Evolutionary conservation across 192 early-diverging fungal species (phyloP), one percentile per base, ranked within the genome.

Genomic region (Coemansia sp.): DNA sequence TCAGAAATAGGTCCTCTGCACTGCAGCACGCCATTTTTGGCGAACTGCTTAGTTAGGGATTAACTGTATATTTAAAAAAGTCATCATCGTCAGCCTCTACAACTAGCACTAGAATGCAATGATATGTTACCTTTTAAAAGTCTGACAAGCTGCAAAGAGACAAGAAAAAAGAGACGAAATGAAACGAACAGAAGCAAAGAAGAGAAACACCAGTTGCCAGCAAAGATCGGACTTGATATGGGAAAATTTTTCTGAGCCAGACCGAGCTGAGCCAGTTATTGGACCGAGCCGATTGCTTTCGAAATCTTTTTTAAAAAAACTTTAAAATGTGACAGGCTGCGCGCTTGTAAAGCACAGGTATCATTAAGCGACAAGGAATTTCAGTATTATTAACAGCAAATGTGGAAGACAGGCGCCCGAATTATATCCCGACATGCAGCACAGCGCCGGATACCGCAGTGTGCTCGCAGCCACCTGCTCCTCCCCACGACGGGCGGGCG

Each of bases 1-100:
- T 74, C 71, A 74, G 71, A 64, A 64, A 68, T 60, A 35, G 22
- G 46, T 61, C 31, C 65, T 74, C 71, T 25, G 65, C 71, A 63
- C 3, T 31, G 28, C 50, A 52, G 22, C 3, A 22, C 19, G 21
- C 30, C 21, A 27, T 57, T 40, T 30, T 54, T 11, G 35, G 46
- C 46, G n/a, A 32, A 16, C 50, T 30, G 30, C 60, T 64, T 55
- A 51, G 71, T 46, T 65, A 73, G 71, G 71, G 71, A 73, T 73
- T 57, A 66, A 55, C 54, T 55, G 54, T 55, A 9, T 52, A 32
- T 33, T 35, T 16, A 27, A 50, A 21, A 29, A 8, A 22, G 40
- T 71, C 69, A 71, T 71, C 69, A 71, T 54, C 45, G 32, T 61
- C 40, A 44, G 8, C 25, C 24, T 28, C 22, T 4, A 11, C 23